phyloP scores from a whole-genome alignment of 2,329 filamentous ascomycete species.

The Fusarium siculi region DNA sequence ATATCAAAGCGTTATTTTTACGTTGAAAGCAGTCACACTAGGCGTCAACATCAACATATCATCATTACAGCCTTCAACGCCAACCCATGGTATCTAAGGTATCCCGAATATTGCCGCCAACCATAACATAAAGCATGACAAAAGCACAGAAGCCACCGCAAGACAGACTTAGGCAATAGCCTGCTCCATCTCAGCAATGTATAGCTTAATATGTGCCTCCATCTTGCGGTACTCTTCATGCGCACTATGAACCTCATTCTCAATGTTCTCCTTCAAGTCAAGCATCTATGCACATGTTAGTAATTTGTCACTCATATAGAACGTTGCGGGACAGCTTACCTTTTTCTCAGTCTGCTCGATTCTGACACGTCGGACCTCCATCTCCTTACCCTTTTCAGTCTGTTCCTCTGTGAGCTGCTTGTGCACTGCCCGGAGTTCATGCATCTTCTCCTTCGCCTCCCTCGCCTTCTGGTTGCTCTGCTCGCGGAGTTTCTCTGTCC shows the following conservation, averaged over 20 bases:
- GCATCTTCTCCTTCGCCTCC: constrained; percentile 87
- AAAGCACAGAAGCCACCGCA: neutral
- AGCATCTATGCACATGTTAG: constrained; percentile 76
- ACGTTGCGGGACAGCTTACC: constrained; percentile 60
- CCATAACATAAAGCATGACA: constrained; percentile 23
- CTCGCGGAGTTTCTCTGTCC: constrained; percentile 84
- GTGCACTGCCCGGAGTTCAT: constrained; percentile 84
- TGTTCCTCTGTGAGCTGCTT: constrained; percentile 85
- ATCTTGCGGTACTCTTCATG: constrained; percentile 97
- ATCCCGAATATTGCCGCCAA: constrained; percentile 32
- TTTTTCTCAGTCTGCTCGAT: constrained; percentile 99
- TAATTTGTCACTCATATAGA: neutral
- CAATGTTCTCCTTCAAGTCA: constrained; percentile 96
- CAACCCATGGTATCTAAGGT: constrained; percentile 51
- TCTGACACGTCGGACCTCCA: constrained; percentile 89
- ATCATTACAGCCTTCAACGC: constrained; percentile 49
- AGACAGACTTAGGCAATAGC: constrained; percentile 61
- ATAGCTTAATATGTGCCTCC: constrained; percentile 95
- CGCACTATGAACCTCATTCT: constrained; percentile 89
- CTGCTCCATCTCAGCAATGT: constrained; percentile 99
- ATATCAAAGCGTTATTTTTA: constrained; percentile 14
- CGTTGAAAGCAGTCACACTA: constrained; percentile 14
- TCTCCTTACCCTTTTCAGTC: constrained; percentile 86
- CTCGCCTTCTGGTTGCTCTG: constrained; percentile 84
- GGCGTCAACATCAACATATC: constrained; percentile 28